Conservation (phyloP, 2,329 filamentous ascomycete species). For the Clonostachys rosea region DNA sequence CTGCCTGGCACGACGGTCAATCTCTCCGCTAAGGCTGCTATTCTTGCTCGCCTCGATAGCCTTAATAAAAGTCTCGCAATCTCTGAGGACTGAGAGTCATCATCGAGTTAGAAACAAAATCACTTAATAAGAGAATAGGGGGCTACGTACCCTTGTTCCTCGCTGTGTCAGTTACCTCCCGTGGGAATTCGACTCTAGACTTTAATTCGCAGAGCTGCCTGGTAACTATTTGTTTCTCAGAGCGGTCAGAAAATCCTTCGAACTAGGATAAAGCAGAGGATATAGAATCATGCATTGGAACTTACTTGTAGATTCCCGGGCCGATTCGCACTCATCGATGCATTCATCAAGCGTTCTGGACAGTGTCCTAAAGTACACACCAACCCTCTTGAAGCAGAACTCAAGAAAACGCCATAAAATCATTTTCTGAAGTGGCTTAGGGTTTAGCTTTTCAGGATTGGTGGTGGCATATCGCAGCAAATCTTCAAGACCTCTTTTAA, state of each 20-base stretch:
- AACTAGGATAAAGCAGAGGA: too few relatives aligned
- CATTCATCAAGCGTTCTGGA: not conserved
- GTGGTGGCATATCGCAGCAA: constrained; percentile 3
- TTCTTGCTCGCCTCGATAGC: not conserved
- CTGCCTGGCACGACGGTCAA: constrained; percentile 4
- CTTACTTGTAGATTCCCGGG: not conserved
- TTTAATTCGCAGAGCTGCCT: not conserved
- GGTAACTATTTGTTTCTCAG: not conserved
- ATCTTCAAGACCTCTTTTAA: constrained; percentile 1
- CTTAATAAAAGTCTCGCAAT: constrained; percentile 10
- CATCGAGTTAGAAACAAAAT: too few relatives aligned
- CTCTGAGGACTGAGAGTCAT: constrained; percentile 5
- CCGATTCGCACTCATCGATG: constrained; percentile 1
- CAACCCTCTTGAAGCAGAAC: constrained; percentile 3
- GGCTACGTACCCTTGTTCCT: too few relatives aligned
- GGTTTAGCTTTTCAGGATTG: constrained; percentile 4
- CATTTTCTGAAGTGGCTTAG: constrained; percentile 3
- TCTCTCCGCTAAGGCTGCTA: not conserved
- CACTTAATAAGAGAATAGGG: too few relatives aligned
- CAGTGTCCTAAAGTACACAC: constrained; percentile 2
- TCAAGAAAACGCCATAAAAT: constrained; percentile 6
- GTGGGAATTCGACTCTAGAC: not conserved
- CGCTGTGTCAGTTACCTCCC: too few relatives aligned
- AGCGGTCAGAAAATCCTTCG: constrained; percentile 1
- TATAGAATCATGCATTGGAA: not conserved